A percentile compares a stretch with the other conserved stretches of the same genome.
Conservation (phyloP, 768 basidiomycete species). For the Boletellus sp. region DNA sequence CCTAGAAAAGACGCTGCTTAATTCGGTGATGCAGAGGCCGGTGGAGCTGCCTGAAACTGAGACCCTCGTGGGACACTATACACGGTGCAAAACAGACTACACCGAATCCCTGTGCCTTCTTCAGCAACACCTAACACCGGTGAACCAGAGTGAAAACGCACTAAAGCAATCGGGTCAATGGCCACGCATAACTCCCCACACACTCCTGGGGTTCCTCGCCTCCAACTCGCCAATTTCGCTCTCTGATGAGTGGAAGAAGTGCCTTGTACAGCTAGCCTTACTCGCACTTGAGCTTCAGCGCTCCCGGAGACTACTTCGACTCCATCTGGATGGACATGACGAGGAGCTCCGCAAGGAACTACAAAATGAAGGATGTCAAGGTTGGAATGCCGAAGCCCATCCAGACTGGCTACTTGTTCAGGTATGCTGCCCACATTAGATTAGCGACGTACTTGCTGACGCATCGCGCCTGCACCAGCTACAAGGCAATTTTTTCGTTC, state of each 20-base stretch:
- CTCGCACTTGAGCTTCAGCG: slow-evolving; percentile 33
- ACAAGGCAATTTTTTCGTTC: slow-evolving; percentile 39
- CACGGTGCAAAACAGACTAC: neutral
- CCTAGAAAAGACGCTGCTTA: too few species aligned
- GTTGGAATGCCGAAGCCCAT: slow-evolving; percentile 15
- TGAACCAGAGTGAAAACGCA: too few species aligned
- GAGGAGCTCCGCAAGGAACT: slow-evolving; percentile 31
- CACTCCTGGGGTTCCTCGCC: slow-evolving; percentile 29
- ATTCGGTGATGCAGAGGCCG: too few species aligned
- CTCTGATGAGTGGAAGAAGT: slow-evolving; percentile 25
- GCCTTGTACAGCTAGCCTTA: slow-evolving; percentile 25
- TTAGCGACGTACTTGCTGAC: neutral
- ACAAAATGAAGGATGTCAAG: slow-evolving; percentile 16
- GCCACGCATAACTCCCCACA: slow-evolving; percentile 31
- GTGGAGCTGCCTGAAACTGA: neutral
- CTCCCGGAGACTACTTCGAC: slow-evolving; percentile 30
- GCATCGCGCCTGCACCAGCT: slow-evolving; percentile 28
- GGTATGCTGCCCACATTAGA: slow-evolving; percentile 15
- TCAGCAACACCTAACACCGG: too few species aligned
- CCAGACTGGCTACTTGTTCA: slow-evolving; percentile 45
- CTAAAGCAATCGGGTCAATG: too few species aligned
- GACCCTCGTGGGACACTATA: neutral
- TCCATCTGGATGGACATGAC: slow-evolving; percentile 12
- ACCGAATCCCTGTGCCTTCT: too few species aligned
- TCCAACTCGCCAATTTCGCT: slow-evolving; percentile 12